Percentiles rank a stretch among this genome's conserved stretches.
Evolutionary conservation across 140 eudicot genomes (phyloP).

Genomic region (Ambrosia hybrid): DNA sequence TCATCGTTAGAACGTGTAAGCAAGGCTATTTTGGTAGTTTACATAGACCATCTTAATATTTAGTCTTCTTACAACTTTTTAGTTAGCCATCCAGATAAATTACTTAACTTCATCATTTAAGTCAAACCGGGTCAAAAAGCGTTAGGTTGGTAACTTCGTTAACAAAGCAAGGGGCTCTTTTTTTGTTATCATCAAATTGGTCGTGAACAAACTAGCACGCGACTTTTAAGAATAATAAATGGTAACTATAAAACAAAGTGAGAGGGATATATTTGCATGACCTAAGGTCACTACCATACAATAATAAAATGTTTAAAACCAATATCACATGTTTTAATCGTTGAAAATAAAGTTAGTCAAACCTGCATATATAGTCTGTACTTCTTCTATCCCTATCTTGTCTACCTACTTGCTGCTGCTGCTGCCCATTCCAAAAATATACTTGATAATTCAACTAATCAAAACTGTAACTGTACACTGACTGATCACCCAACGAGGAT

Average conservation of each 20-base stretch:
- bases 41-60: no score
- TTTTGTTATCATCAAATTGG: background rate
- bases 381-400: conserved; percentile 24
- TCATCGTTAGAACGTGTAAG: no score
- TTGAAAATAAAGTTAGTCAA: conserved; percentile 20
- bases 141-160: background rate
- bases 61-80: no score
- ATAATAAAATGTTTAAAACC: background rate
- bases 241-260: conserved; percentile 19
- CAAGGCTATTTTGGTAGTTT: no score
- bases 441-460: conserved; percentile 30
- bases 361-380: conserved; percentile 21
- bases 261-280: conserved; percentile 22
- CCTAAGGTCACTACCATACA: conserved; percentile 21
- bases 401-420: conserved; percentile 7
- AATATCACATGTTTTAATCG: conserved; percentile 10
- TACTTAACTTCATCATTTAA: no score
- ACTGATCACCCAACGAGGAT: conserved; percentile 10
- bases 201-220: background rate
- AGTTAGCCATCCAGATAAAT: no score
- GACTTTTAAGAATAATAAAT: conserved; percentile 6
- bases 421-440: conserved; percentile 15
- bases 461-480: conserved; percentile 34
- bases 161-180: background rate
- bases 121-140: background rate